phyloP scores from a whole-genome alignment of 2,329 filamentous ascomycete genomes.

The Apiospora aurea region DNA sequence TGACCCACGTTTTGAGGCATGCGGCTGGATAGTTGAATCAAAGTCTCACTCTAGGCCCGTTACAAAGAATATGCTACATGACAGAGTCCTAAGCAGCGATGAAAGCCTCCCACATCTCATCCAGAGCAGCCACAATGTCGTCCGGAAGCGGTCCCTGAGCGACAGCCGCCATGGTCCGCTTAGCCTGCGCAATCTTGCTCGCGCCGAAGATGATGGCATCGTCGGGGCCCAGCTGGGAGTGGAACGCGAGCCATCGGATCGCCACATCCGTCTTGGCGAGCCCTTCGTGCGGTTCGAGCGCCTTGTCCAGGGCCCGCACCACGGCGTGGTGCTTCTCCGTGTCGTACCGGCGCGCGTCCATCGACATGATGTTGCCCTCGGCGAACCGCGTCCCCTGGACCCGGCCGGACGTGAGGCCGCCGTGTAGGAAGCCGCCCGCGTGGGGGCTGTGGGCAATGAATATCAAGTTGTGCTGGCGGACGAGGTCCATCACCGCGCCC shows the following conservation, averaged over 20 bases:
- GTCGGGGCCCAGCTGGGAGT: conserved; percentile 29
- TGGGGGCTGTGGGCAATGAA: conserved; percentile 31
- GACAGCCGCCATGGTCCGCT: conserved; percentile 13
- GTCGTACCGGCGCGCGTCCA: conserved; percentile 30
- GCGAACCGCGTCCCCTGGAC: conserved; percentile 32
- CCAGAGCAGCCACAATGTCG: neutral
- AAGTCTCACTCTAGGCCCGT: too few relatives aligned
- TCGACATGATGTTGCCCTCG: conserved; percentile 29
- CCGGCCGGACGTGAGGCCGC: conserved; percentile 30
- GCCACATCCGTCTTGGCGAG: conserved; percentile 31
- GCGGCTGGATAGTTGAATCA: too few relatives aligned
- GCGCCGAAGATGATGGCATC: conserved; percentile 33
- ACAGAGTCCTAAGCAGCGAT: neutral
- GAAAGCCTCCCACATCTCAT: conserved; percentile 11
- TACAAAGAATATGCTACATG: neutral
- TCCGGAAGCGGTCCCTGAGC: conserved; percentile 18
- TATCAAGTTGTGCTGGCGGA: conserved; percentile 27
- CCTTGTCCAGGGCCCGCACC: conserved; percentile 25
- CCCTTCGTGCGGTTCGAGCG: conserved; percentile 26
- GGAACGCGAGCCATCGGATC: conserved; percentile 31
- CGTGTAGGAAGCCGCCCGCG: conserved; percentile 32
- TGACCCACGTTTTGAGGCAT: too few relatives aligned
- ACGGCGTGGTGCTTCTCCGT: conserved; percentile 30
- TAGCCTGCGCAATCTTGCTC: conserved; percentile 30
- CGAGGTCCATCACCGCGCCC: conserved; percentile 21